phyloP scores from a whole-genome alignment of 2,329 filamentous ascomycete species.

The Aspergillus terreus region DNA sequence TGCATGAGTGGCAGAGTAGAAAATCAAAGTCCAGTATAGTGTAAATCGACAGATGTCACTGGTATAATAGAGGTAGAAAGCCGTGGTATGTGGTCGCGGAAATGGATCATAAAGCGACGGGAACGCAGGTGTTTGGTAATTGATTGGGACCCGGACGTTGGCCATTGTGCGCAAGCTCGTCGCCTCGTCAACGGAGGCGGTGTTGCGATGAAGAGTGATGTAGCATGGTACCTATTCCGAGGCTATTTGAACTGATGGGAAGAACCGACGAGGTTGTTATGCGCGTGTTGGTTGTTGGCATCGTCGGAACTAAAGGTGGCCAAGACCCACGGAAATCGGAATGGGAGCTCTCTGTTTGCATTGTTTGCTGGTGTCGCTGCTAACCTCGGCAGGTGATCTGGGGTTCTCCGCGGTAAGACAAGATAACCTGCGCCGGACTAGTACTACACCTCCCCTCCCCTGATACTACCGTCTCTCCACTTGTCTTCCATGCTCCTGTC shows the following conservation, averaged over 20 bases:
- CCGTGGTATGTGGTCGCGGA: slow-evolving; percentile 53
- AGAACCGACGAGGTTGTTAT: background rate
- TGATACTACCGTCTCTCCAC: background rate
- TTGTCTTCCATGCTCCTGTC: slow-evolving; percentile 5
- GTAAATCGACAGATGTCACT: slow-evolving; percentile 84
- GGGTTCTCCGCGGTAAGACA: slow-evolving; percentile 26
- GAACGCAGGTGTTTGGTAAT: slow-evolving; percentile 69
- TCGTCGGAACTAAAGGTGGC: background rate
- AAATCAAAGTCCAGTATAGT: slow-evolving; percentile 77
- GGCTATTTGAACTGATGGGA: slow-evolving; percentile 2
- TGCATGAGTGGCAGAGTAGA: slow-evolving; percentile 72
- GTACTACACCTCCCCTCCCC: background rate
- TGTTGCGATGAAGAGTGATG: background rate
- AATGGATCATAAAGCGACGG: slow-evolving; percentile 78
- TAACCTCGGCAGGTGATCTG: slow-evolving; percentile 33
- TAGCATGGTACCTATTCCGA: background rate
- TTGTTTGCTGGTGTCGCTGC: slow-evolving; percentile 23
- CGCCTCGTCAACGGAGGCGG: slow-evolving; percentile 8
- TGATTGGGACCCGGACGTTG: slow-evolving; percentile 46
- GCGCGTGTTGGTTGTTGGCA: background rate
- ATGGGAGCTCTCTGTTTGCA: slow-evolving; percentile 24
- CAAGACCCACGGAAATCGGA: background rate
- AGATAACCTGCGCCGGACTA: background rate
- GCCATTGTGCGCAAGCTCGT: slow-evolving; percentile 17
- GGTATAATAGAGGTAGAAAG: slow-evolving; percentile 67